These are phyloP conservation scores for Tetrahymena thermophila DNA, from an alignment of 73 alveolate genomes.

Conservation along the genomic window DNA sequence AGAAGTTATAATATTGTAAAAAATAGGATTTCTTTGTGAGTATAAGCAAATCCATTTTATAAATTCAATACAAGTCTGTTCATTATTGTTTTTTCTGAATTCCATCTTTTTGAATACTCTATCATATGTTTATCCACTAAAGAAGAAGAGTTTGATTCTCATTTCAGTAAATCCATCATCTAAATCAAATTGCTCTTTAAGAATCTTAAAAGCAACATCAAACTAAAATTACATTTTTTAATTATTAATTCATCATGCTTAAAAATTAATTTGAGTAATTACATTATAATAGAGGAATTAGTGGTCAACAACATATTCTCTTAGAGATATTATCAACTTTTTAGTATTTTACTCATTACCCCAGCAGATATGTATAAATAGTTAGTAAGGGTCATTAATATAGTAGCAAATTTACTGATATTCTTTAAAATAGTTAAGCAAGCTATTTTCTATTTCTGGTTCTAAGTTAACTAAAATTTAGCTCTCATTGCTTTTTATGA, in stretches of 20 bases:
- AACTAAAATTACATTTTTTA: neutral
- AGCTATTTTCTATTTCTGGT: neutral
- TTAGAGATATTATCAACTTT: neutral
- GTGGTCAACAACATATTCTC: neutral
- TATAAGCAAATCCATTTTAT: neutral
- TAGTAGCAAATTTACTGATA: neutral
- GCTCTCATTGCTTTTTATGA: neutral
- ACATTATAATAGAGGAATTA: neutral
- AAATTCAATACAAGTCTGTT: neutral
- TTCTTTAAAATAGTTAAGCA: neutral
- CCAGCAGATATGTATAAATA: neutral
- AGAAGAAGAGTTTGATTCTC: neutral
- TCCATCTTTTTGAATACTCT: neutral
- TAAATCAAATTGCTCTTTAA: neutral
- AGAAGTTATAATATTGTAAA: neutral
- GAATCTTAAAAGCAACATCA: neutral
- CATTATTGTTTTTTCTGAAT: neutral
- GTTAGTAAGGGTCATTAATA: neutral
- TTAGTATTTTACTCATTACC: neutral
- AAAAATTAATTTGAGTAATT: neutral
- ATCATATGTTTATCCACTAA: neutral
- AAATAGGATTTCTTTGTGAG: neutral
- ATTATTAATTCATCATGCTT: too few species aligned
- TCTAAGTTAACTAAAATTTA: neutral
- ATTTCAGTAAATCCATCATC: neutral